These are phyloP conservation scores for Cryptococcus amylolentus DNA, from an alignment of 1,284 basidiomycete genomes.

Conservation along the genomic window DNA sequence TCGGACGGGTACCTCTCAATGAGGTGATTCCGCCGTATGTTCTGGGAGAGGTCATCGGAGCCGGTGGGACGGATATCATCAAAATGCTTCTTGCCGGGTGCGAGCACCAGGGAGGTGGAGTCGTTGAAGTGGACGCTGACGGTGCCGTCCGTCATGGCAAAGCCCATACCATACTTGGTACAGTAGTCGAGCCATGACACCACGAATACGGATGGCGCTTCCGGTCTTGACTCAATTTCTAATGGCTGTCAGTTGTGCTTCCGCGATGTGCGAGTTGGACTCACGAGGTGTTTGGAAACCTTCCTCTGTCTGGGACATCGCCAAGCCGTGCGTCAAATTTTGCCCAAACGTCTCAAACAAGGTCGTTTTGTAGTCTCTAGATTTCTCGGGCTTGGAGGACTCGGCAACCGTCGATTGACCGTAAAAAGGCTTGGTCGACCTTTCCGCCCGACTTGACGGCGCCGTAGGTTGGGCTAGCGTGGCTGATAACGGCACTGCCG, in stretches of 20 bases:
- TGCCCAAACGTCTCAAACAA: conserved; percentile 55
- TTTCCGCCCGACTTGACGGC: background rate
- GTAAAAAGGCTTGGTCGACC: background rate
- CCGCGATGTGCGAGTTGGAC: conserved; percentile 12
- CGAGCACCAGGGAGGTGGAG: conserved; percentile 76
- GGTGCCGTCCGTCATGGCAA: conserved; percentile 89
- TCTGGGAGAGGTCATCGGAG: conserved; percentile 23
- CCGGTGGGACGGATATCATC: conserved; percentile 62
- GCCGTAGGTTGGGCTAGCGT: conserved; percentile 20
- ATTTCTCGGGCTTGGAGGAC: conserved; percentile 6
- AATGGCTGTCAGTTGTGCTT: background rate
- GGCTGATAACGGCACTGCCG: conserved; percentile 14
- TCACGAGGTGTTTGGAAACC: conserved; percentile 63
- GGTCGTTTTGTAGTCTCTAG: conserved; percentile 32
- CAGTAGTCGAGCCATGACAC: conserved; percentile 98
- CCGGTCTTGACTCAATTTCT: conserved; percentile 49
- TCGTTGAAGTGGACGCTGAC: conserved; percentile 97
- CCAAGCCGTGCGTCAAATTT: conserved; percentile 66
- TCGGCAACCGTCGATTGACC: background rate
- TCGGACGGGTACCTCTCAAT: conserved; percentile 51
- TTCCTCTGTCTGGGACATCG: conserved; percentile 58
- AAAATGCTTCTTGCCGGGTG: conserved; percentile 80
- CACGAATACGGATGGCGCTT: conserved; percentile 80
- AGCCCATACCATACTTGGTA: conserved; percentile 98
- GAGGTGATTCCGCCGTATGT: conserved; percentile 42